Conservation (phyloP, 2,329 filamentous ascomycete species). For the Dactylellina drechsleri region DNA sequence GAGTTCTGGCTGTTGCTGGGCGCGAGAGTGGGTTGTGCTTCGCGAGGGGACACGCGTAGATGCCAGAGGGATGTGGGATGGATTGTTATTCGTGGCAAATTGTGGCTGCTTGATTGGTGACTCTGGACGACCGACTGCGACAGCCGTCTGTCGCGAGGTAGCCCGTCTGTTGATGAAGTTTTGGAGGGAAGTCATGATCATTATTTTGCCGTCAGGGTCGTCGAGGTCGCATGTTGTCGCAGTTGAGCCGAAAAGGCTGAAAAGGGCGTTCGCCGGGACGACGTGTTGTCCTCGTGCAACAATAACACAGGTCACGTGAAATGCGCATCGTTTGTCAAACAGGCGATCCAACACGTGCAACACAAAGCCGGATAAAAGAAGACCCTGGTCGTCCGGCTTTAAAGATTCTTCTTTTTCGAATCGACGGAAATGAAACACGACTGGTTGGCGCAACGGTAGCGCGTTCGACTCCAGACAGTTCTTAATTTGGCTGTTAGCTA, state of each 20-base stretch:
- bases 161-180: conserved; percentile 52
- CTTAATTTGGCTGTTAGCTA: conserved; percentile 31
- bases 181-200: conserved; percentile 53
- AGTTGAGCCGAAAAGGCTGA: too few relatives aligned
- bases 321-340: background rate
- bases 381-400: conserved; percentile 1
- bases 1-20: conserved; percentile 12
- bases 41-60: conserved; percentile 43
- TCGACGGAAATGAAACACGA: conserved; percentile 12
- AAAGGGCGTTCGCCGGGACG: conserved; percentile 19
- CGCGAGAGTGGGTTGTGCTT: conserved; percentile 33
- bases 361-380: background rate
- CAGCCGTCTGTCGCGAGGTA: conserved; percentile 25
- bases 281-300: conserved; percentile 48
- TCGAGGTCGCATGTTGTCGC: conserved; percentile 27
- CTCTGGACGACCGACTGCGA: conserved; percentile 16
- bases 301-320: conserved; percentile 7
- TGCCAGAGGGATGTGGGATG: conserved; percentile 42
- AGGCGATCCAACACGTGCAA: background rate
- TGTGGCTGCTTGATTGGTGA: conserved; percentile 29
- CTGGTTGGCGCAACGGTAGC: conserved; percentile 58
- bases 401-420: conserved; percentile 6
- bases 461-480: conserved; percentile 57
- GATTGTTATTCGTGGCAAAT: conserved; percentile 11
- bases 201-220: conserved; percentile 21